Evolutionary conservation across 208 protist species (phyloP).

Genomic region (Acanthamoeba royreba): DNA sequence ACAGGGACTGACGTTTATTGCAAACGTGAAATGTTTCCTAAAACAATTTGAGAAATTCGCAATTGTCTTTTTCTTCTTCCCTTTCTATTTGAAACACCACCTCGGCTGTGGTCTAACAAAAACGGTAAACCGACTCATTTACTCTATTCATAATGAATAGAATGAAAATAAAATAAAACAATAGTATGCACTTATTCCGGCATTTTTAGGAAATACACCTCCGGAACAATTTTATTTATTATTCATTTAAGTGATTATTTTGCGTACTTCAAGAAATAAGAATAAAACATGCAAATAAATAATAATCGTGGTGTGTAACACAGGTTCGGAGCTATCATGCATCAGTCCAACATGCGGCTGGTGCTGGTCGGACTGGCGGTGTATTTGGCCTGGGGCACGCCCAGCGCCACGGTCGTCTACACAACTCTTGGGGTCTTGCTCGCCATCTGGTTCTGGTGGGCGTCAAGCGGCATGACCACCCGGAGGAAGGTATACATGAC

Average conservation of each 20-base stretch:
- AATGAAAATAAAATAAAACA: neutral
- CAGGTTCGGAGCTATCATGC: too few relatives aligned
- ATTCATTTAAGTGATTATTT: neutral
- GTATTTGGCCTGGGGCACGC: constrained; percentile 1
- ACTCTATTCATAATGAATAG: neutral
- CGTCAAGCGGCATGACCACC: neutral
- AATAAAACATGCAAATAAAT: too few relatives aligned
- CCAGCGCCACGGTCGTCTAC: neutral
- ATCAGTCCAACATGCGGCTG: constrained; percentile 5
- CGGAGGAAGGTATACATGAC: neutral
- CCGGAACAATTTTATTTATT: neutral
- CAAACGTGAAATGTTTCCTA: too few relatives aligned
- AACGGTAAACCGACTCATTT: too few relatives aligned
- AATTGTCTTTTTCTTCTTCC: neutral
- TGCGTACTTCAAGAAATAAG: neutral
- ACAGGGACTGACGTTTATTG: too few relatives aligned
- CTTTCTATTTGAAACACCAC: neutral
- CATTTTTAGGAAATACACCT: neutral
- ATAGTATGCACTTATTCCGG: neutral
- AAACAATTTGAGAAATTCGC: neutral
- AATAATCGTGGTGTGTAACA: too few relatives aligned
- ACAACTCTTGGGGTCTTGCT: neutral
- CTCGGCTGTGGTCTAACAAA: neutral
- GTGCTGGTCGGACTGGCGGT: neutral
- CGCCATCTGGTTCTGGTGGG: constrained; percentile 33